Base-by-base conservation (phyloP, 1,284 basidiomycete species). In the Farysia itapuensis region DNA sequence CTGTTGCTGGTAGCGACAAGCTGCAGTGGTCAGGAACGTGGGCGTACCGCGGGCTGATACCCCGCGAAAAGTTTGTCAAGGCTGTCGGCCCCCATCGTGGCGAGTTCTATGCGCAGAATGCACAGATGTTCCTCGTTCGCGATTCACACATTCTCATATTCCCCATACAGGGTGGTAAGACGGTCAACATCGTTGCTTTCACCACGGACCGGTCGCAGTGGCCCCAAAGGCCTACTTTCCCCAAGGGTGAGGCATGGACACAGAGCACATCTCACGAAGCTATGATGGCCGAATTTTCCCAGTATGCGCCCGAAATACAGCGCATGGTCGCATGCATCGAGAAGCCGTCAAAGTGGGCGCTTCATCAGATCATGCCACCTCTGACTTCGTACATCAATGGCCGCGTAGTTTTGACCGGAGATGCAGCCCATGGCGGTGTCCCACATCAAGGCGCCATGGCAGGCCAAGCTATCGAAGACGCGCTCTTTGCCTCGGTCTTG, bases 391-490 rank as follows among this genome's bases (percentile, higher is more conserved):
- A 79, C 56, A 76, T 80, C 19, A 78, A 78, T 22, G 81, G 80
- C 0, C 77, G 77, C 4, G 77, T 85, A 6, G 82, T 81, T 1
- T 74, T 86, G 14, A 75, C 84, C 11, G 84, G 84, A 5, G 84
- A 85, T 69, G 81, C 84, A 3, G 84, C 84, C 54, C 84, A 85
- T 66, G 83, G 79, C 0, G 85, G 84, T 80, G 70, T 81, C 15
- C 83, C 84, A 0, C 83, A 84, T 65, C 77, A 85, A n/a, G 84
- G 84, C 2, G 81, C 83, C 0, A 84, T 84, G 12, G 83, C 83
- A 12, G 83, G 84, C 1, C 84, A 85, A 73, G 84, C 83, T 0
- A 79, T 85, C 33, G 84, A 86, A 64, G 84, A 85, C 56, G 81
- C 81, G 0, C 81, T 81, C 31, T 71, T 82, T 9, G 75, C 86